Percentiles rank a stretch among this genome's conserved stretches.
Evolutionary conservation across 1,139 yeast species (phyloP).

Genomic region (Pneumocystis murina): DNA sequence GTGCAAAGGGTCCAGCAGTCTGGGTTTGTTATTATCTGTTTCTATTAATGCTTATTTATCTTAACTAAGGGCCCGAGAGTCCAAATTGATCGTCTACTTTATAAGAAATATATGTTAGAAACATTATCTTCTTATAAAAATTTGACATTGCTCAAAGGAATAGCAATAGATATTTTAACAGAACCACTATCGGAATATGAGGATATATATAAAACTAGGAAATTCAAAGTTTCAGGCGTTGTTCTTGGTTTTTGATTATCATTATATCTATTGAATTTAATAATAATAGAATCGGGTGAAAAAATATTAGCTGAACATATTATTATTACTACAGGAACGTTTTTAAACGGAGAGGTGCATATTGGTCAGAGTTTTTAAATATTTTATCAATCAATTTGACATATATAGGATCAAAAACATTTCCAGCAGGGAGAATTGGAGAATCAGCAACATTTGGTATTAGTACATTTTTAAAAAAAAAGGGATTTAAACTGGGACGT

Average conservation of each 20-base stretch:
- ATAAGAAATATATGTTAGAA: conserved; percentile 64
- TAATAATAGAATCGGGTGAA: conserved; percentile 52
- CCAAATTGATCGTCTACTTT: conserved; percentile 77
- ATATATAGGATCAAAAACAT: conserved; percentile 43
- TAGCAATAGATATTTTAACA: conserved; percentile 37
- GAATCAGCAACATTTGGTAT: conserved; percentile 86
- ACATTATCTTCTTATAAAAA: conserved; percentile 45
- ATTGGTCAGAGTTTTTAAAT: conserved; percentile 23
- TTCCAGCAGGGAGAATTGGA: conserved; percentile 88
- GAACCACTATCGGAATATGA: conserved; percentile 57
- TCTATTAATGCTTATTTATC: not conserved
- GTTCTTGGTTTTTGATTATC: conserved; percentile 2
- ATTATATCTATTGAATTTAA: conserved; percentile 41
- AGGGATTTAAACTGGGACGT: conserved; percentile 76
- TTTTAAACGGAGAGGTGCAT: conserved; percentile 86
- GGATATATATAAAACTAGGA: conserved; percentile 9
- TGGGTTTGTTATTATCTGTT: conserved; percentile 30
- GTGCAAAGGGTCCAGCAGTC: conserved; percentile 89
- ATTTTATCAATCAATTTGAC: not conserved
- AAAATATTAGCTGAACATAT: conserved; percentile 48
- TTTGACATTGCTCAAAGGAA: conserved; percentile 50
- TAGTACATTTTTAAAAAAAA: conserved; percentile 55
- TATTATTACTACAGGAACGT: conserved; percentile 91
- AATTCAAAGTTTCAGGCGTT: conserved; percentile 24
- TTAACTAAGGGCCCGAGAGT: conserved; percentile 65